A percentile compares a stretch with the other conserved stretches of the same genome.
Evolutionary conservation across 1,284 basidiomycete genomes (phyloP).

Genomic region (Pseudozyma hubeiensis): DNA sequence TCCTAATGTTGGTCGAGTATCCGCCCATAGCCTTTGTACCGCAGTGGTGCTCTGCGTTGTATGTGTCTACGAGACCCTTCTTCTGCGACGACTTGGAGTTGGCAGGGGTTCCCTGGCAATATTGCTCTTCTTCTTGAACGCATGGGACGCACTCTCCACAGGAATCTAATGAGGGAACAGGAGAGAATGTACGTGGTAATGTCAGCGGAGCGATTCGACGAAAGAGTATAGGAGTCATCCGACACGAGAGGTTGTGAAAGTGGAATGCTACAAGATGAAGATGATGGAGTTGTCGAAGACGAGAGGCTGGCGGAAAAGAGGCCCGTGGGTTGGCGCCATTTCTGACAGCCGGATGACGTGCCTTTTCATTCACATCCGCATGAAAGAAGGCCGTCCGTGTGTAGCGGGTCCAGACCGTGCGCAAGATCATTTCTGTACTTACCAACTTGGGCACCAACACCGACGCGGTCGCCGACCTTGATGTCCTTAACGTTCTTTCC

Average conservation of each 20-base stretch:
- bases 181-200: background rate
- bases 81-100: conserved; percentile 16
- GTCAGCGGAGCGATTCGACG: background rate
- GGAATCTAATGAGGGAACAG: conserved; percentile 11
- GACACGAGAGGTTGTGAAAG: too few relatives aligned
- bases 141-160: conserved; percentile 72
- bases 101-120: conserved; percentile 48
- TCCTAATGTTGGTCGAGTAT: conserved; percentile 77
- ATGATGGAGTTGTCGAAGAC: too few relatives aligned
- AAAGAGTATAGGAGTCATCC: too few relatives aligned
- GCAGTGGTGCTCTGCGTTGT: conserved; percentile 73
- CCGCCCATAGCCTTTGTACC: conserved; percentile 74
- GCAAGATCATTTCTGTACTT: background rate
- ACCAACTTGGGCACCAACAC: conserved; percentile 75
- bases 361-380: too few relatives aligned
- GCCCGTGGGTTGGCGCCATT: too few relatives aligned
- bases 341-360: too few relatives aligned
- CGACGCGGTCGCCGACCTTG: conserved; percentile 76
- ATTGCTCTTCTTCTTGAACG: conserved; percentile 69
- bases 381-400: too few relatives aligned
- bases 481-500: conserved; percentile 73
- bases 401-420: too few relatives aligned
- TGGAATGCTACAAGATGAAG: too few relatives aligned
- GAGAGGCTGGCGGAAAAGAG: too few relatives aligned
- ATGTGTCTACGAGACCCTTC: conserved; percentile 63